Percentiles rank a stretch among this genome's conserved stretches.
Evolutionary conservation across 2,329 filamentous ascomycete genomes (phyloP).

Genomic region (Scortechinia acanthostroma): DNA sequence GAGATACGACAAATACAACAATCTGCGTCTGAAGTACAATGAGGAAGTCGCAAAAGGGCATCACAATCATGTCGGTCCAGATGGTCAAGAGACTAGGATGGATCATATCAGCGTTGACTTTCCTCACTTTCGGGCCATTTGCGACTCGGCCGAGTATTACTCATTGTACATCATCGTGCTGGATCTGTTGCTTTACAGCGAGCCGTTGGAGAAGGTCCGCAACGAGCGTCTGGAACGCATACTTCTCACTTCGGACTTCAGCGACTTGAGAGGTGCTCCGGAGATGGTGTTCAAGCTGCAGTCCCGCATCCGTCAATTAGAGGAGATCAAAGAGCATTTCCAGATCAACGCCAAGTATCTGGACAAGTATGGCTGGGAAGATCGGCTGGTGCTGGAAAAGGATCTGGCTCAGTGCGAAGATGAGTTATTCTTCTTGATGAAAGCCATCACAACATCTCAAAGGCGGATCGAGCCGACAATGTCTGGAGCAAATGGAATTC

Average conservation of each 20-base stretch:
- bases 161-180: conserved; percentile 96
- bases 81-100: background rate
- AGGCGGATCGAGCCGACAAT: background rate
- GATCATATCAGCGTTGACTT: conserved; percentile 2
- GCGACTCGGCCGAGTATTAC: conserved; percentile 95
- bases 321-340: conserved; percentile 95
- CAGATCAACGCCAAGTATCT: conserved; percentile 83
- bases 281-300: conserved; percentile 89
- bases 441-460: conserved; percentile 23
- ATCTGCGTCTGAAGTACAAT: conserved; percentile 68
- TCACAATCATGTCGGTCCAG: background rate
- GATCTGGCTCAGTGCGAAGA: conserved; percentile 87
- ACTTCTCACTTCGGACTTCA: conserved; percentile 97
- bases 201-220: conserved; percentile 93
- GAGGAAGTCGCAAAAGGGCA: conserved; percentile 42
- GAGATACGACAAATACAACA: conserved; percentile 72
- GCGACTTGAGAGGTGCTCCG: conserved; percentile 85
- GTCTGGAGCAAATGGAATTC: conserved; percentile 40
- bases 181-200: conserved; percentile 90
- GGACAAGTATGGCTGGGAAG: conserved; percentile 84
- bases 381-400: conserved; percentile 79
- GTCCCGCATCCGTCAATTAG: conserved; percentile 83
- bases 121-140: conserved; percentile 68
- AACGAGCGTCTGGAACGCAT: conserved; percentile 95
- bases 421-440: conserved; percentile 99